These are phyloP conservation scores for Clavispora phyllophila DNA, from an alignment of 805 yeast genomes.

Conservation along the genomic window DNA sequence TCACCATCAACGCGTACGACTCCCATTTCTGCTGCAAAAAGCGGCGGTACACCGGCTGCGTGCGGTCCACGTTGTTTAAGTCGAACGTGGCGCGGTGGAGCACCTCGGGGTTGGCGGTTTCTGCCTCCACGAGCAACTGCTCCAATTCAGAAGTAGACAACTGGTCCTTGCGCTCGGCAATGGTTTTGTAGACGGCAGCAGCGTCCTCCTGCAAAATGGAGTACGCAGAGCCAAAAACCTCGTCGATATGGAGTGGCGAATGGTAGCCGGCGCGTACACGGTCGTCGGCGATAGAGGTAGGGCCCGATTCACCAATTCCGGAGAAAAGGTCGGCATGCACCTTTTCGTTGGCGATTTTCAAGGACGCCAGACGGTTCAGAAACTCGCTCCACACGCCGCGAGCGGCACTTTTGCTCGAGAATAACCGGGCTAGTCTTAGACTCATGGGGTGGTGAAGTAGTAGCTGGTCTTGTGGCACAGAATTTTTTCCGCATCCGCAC, in stretches of 20 bases:
- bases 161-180: slow-evolving; percentile 17
- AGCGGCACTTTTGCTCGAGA: slow-evolving; percentile 9
- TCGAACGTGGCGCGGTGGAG: slow-evolving; percentile 54
- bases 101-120: slow-evolving; percentile 79
- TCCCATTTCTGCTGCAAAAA: slow-evolving; percentile 71
- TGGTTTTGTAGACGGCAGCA: slow-evolving; percentile 31
- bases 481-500: neutral
- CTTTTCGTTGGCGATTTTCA: slow-evolving; percentile 20
- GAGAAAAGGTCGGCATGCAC: slow-evolving; percentile 20
- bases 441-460: slow-evolving; percentile 6
- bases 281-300: slow-evolving; percentile 44
- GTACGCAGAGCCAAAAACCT: slow-evolving; percentile 68
- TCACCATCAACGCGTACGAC: slow-evolving; percentile 59
- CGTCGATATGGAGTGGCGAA: slow-evolving; percentile 66
- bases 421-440: slow-evolving; percentile 12
- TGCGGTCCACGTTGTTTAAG: slow-evolving; percentile 51
- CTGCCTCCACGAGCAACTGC: slow-evolving; percentile 54
- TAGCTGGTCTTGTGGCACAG: neutral
- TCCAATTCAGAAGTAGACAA: slow-evolving; percentile 14
- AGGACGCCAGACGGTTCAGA: slow-evolving; percentile 22
- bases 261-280: slow-evolving; percentile 48
- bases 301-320: slow-evolving; percentile 36
- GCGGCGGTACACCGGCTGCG: slow-evolving; percentile 75
- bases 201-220: slow-evolving; percentile 51
- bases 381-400: slow-evolving; percentile 32